Evolutionary conservation across 2,329 filamentous ascomycete genomes (phyloP), one percentile per base, ranked within the genome.

Genomic region (Neoscytalidium dimidiatum): DNA sequence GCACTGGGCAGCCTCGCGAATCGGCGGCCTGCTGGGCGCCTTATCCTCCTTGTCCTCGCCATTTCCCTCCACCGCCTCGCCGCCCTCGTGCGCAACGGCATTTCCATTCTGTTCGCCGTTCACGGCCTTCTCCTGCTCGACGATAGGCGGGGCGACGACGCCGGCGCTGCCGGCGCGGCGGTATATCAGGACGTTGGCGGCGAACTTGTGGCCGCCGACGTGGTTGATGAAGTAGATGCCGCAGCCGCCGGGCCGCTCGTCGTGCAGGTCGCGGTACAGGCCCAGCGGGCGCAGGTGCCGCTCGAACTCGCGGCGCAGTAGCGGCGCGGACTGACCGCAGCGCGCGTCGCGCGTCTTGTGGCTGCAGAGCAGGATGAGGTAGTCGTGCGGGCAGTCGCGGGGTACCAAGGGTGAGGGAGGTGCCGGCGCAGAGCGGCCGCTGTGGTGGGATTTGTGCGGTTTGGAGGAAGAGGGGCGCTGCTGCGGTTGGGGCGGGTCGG

Each of bases 201-300:
- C 89, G 80, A 96, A 98, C 81, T 97, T 97, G 82, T 99, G 95
- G 0, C 95, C 95, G 29, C 95, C 95, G 2, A 97, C 93, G 74
- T 99, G 95, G 70, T 89, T 94, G 74, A 98, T 96, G 75, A 97
- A 98, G 80, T 97, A 97, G 69, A 99, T 92, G 0, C 92, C 94
- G 5, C 97, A 94, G 13, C 95, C 95, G 11, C 94, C 94, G 0
- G 94, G 92, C 65, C 95, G 82, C 76, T 93, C 89, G 75, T 99
- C 95, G 74, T 96, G 88, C 52, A 95, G 80, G 74, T 98, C 94
- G 31, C 95, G 88, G 77, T 90, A 94, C 21, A 99, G 80, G 0
- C 93, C 94, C 13, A 96, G 82, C 1, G 92, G 91, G 0, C 93
- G 89, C 38, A 98, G 84, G 75, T 97, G 92, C 1, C 94, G 86